phyloP scores from a whole-genome alignment of 441 rosid species.

The Erysimum pusillum region DNA sequence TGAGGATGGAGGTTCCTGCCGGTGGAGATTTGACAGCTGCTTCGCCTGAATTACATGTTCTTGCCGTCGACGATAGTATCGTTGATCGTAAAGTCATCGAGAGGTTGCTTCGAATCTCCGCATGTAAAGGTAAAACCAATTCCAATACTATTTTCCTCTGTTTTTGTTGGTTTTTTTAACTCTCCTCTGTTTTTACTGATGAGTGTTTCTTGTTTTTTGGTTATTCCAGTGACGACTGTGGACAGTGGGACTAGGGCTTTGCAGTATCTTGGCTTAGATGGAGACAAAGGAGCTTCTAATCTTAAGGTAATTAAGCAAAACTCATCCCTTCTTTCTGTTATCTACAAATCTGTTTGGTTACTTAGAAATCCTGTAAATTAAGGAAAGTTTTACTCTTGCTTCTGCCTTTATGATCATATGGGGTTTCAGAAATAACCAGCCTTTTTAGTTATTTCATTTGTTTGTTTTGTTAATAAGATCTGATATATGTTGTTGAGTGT shows the following conservation, averaged over 20 bases:
- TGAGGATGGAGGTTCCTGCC: slow-evolving; percentile 47
- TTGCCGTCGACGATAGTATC: slow-evolving; percentile 87
- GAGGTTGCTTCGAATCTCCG: slow-evolving; percentile 72
- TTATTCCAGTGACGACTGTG: slow-evolving; percentile 78
- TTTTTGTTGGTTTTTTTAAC: neutral
- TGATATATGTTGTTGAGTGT: neutral
- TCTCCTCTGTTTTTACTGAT: neutral
- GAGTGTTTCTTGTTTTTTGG: neutral
- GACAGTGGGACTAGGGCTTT: slow-evolving; percentile 91
- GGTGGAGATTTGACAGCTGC: slow-evolving; percentile 37
- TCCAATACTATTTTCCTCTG: neutral
- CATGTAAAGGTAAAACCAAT: slow-evolving; percentile 70
- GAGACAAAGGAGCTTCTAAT: slow-evolving; percentile 60
- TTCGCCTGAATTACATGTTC: slow-evolving; percentile 84
- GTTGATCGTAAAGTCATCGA: slow-evolving; percentile 87
- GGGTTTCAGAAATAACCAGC: neutral
- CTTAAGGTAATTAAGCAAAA: slow-evolving; percentile 52
- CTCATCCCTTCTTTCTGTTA: neutral
- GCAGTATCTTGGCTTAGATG: slow-evolving; percentile 96
- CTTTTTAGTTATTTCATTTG: neutral
- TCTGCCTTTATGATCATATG: slow-evolving; percentile 5
- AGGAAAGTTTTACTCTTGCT: neutral
- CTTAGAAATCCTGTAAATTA: slow-evolving; percentile 24
- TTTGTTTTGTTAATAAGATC: slow-evolving; percentile 7
- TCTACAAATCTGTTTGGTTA: slow-evolving; percentile 36